Evolutionary conservation across 176 grass and related monocot genomes (phyloP).

Genomic region (Pontederia paniculata): DNA sequence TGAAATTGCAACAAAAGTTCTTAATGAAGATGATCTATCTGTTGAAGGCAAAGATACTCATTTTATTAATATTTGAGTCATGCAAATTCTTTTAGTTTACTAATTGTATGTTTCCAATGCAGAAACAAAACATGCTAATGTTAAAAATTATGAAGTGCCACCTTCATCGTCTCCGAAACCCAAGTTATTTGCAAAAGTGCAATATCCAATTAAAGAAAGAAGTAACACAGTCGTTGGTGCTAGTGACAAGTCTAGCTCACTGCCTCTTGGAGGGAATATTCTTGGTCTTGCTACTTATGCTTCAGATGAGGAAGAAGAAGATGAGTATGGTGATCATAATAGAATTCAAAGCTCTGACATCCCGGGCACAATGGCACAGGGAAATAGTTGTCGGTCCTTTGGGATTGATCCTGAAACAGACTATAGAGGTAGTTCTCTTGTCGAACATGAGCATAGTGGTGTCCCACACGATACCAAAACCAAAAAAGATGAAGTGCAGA

Average conservation of each 20-base stretch:
- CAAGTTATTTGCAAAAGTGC: conserved; percentile 38
- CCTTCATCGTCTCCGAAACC: conserved; percentile 26
- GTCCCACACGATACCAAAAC: background rate
- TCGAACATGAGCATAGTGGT: background rate
- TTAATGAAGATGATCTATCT: conserved; percentile 63
- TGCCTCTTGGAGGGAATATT: conserved; percentile 49
- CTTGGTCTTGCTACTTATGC: conserved; percentile 91
- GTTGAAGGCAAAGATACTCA: conserved; percentile 42
- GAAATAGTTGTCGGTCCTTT: conserved; percentile 23
- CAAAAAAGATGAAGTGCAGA: background rate
- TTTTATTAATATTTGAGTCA: background rate
- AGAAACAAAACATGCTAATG: conserved; percentile 17
- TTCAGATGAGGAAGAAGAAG: conserved; percentile 62
- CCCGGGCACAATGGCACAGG: conserved; percentile 13
- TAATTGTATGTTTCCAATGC: conserved; percentile 34
- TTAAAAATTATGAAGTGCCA: conserved; percentile 29
- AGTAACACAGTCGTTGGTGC: conserved; percentile 16
- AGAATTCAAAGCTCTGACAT: conserved; percentile 21
- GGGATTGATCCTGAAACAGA: conserved; percentile 14
- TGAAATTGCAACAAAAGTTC: conserved; percentile 83
- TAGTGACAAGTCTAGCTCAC: conserved; percentile 24
- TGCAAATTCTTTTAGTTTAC: background rate
- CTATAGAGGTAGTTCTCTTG: conserved; percentile 17
- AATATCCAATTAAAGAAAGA: conserved; percentile 24
- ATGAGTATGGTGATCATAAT: conserved; percentile 5